Evolutionary conservation across 169 alveolate genomes (phyloP), one percentile per base, ranked within the genome.

Genomic region (Prorocentrum cordatum): DNA sequence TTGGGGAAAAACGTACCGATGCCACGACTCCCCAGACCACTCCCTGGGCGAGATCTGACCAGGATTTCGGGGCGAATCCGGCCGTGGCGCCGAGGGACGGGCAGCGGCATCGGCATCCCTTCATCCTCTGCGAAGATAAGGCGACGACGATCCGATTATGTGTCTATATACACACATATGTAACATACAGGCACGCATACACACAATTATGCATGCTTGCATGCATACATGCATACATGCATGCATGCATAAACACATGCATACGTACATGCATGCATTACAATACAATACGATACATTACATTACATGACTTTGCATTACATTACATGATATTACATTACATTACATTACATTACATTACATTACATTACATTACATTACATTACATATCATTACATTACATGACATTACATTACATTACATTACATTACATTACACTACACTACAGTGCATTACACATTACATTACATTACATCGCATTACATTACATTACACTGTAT

Each of bases 261-360:
- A 20, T 18, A 58, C 27, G 31, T 58, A 58, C 67, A 58, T 58
- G 20, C 20, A n/a, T n/a, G 26, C 67, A 58, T 58, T 58, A 58
- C 67, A 58, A n/a, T 58, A n/a, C 67, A 58, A n/a, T 64, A 29
- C 73, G 26, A 18, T 64, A 32, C 73, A 64, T 64, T 64, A 32
- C 71, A 61, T 61, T 24, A 24, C 71, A 61, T 4, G 36, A 61
- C 35, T 14, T 61, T 29, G 29, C 45, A 64, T 64, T 31, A 64
- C 73, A 64, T 64, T 31, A 64, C 73, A 64, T 64, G 3, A 64
- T 45, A 29, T 64, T 31, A 64, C 73, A 64, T 64, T 64, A 64
- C 73, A 64, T 64, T 64, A 64, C 73, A 64, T 64, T 64, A 64
- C 73, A 31, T 64, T 64, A 64, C 24, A 29, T 32, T 27, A 10